phyloP scores from a whole-genome alignment of 768 basidiomycete genomes.

The Kwoniella heveanensis region DNA sequence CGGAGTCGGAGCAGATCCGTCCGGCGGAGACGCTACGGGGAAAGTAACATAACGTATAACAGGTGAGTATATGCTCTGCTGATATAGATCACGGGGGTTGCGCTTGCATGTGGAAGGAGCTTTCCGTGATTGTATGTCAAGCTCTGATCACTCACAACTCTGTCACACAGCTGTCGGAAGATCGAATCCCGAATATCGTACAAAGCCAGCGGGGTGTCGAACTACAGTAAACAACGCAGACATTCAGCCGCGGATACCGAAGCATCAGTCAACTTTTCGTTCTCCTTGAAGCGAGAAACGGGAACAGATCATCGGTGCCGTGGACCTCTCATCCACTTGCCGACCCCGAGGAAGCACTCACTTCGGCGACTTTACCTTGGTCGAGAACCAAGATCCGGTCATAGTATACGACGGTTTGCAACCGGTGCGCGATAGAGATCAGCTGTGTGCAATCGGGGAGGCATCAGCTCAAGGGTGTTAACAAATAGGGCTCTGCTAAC shows the following conservation, averaged over 20 bases:
- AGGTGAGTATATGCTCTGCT: too few relatives aligned
- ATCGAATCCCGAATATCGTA: constrained; percentile 25
- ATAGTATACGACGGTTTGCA: constrained; percentile 54
- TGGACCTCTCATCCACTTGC: too few relatives aligned
- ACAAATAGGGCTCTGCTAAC: too few relatives aligned
- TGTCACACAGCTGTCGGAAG: constrained; percentile 32
- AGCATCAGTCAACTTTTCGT: not conserved
- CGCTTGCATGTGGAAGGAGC: too few relatives aligned
- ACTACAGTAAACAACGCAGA: not conserved
- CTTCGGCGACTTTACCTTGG: constrained; percentile 14
- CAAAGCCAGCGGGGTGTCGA: constrained; percentile 28
- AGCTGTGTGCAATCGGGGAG: constrained; percentile 5
- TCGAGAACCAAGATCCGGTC: constrained; percentile 52
- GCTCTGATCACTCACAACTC: constrained; percentile 28
- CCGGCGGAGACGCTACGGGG: constrained; percentile 17
- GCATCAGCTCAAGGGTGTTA: too few relatives aligned
- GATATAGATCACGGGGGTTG: too few relatives aligned
- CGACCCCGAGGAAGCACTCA: not conserved
- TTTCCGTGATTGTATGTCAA: too few relatives aligned
- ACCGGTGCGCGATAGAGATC: constrained; percentile 44
- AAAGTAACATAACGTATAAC: not conserved
- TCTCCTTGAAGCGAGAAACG: too few relatives aligned
- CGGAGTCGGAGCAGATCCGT: constrained; percentile 9
- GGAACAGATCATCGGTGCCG: too few relatives aligned
- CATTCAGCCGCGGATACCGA: not conserved